Conservation (phyloP, 2,329 filamentous ascomycete species). For the Aspergillus tamarii region DNA sequence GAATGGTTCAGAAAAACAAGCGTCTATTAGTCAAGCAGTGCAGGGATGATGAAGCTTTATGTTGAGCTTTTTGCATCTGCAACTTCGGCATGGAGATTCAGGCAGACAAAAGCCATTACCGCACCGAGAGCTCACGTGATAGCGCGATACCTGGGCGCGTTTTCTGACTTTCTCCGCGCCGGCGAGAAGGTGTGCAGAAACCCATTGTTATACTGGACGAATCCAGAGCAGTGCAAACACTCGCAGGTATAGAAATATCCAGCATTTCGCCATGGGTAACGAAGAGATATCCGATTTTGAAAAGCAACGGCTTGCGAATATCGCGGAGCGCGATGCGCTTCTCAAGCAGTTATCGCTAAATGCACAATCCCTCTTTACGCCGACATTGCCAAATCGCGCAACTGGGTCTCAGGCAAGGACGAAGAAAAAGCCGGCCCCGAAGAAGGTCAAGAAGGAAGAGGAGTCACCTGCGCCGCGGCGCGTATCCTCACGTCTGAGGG, state of each 20-base stretch:
- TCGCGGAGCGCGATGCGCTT: constrained; percentile 81
- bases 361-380: constrained; percentile 64
- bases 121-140: constrained; percentile 24
- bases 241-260: neutral
- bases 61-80: neutral
- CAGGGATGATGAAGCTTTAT: neutral
- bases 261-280: constrained; percentile 32
- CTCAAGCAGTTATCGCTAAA: constrained; percentile 74
- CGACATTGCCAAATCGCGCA: constrained; percentile 53
- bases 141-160: constrained; percentile 25
- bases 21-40: neutral
- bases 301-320: constrained; percentile 80
- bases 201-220: neutral
- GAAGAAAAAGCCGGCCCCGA: constrained; percentile 52
- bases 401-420: constrained; percentile 52
- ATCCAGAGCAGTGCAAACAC: neutral
- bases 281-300: constrained; percentile 80
- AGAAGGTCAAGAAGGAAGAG: constrained; percentile 66
- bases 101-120: neutral
- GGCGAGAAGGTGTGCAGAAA: neutral
- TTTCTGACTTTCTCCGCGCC: constrained; percentile 9
- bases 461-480: constrained; percentile 59
- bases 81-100: neutral
- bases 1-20: neutral
- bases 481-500: constrained; percentile 64